These are phyloP conservation scores for Podospora pseudoanserina DNA, from an alignment of 495 filamentous ascomycete species.

Conservation along the genomic window DNA sequence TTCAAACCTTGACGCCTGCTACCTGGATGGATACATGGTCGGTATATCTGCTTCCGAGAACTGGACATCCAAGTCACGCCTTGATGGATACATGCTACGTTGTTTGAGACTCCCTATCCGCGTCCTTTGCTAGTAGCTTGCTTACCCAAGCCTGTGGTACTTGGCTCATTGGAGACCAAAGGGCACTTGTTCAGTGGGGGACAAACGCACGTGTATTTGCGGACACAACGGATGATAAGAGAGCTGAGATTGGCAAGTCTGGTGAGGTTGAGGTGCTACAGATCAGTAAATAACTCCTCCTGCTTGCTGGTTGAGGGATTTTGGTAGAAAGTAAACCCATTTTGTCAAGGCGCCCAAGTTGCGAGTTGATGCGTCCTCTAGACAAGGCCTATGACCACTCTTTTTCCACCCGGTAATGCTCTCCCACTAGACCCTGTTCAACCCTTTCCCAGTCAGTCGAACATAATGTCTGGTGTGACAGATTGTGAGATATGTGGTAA, in stretches of 20 bases:
- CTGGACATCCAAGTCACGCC: neutral
- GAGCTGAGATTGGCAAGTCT: neutral
- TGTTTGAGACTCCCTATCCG: neutral
- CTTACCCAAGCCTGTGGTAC: neutral
- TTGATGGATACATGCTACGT: neutral
- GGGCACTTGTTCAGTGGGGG: neutral
- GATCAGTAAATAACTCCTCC: neutral
- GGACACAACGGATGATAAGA: neutral
- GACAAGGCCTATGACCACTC: too few relatives aligned
- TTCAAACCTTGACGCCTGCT: neutral
- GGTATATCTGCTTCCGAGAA: conserved; percentile 2
- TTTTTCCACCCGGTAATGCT: too few relatives aligned
- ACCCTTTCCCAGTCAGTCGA: too few relatives aligned
- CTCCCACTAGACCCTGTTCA: too few relatives aligned
- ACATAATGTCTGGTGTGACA: too few relatives aligned
- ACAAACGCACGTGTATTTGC: neutral
- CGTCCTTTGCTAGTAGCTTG: neutral
- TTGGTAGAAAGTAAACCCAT: too few relatives aligned
- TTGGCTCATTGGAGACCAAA: neutral
- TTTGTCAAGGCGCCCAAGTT: too few relatives aligned
- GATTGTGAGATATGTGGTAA: too few relatives aligned
- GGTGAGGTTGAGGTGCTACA: neutral
- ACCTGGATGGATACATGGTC: neutral
- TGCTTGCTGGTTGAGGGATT: neutral
- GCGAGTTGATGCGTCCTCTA: too few relatives aligned